A percentile compares a stretch with the other conserved stretches of the same genome.
These are phyloP conservation scores for Hyphopichia khmerensis DNA, from an alignment of 1,139 yeast species.

Conservation along the genomic window DNA sequence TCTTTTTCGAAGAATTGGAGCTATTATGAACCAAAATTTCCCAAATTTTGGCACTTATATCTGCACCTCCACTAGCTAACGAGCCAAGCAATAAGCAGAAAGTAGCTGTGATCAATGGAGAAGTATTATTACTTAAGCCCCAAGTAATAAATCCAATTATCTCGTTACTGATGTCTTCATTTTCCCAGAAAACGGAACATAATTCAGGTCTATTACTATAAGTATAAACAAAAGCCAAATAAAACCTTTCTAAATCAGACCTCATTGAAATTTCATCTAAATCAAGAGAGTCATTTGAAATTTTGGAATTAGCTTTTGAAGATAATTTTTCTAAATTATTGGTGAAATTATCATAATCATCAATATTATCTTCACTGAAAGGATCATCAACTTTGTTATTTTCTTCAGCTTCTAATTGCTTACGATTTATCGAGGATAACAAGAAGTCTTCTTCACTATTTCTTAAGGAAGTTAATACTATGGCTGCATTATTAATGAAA, in stretches of 20 bases:
- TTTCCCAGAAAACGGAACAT: constrained; percentile 69
- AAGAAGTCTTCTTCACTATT: constrained; percentile 85
- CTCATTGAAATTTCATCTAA: constrained; percentile 62
- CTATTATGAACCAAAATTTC: constrained; percentile 35
- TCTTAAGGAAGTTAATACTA: constrained; percentile 74
- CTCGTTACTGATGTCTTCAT: constrained; percentile 45
- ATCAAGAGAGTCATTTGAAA: constrained; percentile 19
- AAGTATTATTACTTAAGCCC: constrained; percentile 80
- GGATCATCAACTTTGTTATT: neutral
- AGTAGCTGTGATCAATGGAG: constrained; percentile 80
- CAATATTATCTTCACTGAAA: constrained; percentile 3
- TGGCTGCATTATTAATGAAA: constrained; percentile 73
- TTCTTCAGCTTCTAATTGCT: constrained; percentile 22
- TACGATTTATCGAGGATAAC: constrained; percentile 45
- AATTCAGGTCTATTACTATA: constrained; percentile 62
- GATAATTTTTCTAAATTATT: constrained; percentile 3
- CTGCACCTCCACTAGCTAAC: constrained; percentile 59
- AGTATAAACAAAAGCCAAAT: constrained; percentile 70
- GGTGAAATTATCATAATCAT: constrained; percentile 2
- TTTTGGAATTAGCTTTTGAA: constrained; percentile 1
- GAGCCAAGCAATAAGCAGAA: constrained; percentile 79
- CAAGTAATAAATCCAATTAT: constrained; percentile 77
- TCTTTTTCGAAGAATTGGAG: constrained; percentile 23
- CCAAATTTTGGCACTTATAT: constrained; percentile 46
- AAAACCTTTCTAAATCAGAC: constrained; percentile 86